These are phyloP conservation scores for Moelleriella libera DNA, from an alignment of 2,329 filamentous ascomycete genomes.

Conservation along the genomic window DNA sequence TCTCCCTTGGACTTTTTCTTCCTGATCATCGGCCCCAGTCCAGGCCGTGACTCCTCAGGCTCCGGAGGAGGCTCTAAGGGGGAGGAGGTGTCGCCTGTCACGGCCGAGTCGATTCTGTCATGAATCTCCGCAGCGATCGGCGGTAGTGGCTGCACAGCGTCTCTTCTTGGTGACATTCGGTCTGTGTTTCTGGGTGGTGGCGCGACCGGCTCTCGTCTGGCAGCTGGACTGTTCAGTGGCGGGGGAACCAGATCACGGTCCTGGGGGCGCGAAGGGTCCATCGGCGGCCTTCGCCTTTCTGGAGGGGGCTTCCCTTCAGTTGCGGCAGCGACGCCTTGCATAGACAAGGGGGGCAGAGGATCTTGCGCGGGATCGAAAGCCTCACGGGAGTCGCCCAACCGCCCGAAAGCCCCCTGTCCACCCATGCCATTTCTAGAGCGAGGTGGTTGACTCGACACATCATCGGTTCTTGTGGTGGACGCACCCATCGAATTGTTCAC, in stretches of 20 bases:
- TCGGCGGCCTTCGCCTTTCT: conserved; percentile 51
- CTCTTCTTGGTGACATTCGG: conserved; percentile 31
- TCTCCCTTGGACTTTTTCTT: conserved; percentile 60
- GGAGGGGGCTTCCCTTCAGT: conserved; percentile 34
- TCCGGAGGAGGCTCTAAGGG: conserved; percentile 9
- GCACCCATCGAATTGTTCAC: conserved; percentile 28
- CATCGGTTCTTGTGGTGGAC: conserved; percentile 30
- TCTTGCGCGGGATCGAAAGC: conserved; percentile 7
- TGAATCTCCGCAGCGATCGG: conserved; percentile 1
- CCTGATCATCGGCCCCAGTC: conserved; percentile 83
- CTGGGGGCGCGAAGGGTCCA: conserved; percentile 43
- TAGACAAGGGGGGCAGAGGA: neutral
- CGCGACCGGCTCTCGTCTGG: conserved; percentile 27
- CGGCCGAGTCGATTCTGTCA: conserved; percentile 10
- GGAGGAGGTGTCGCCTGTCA: conserved; percentile 2
- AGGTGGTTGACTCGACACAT: conserved; percentile 33
- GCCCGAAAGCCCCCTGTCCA: conserved; percentile 22
- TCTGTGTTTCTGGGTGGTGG: conserved; percentile 38
- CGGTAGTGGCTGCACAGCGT: conserved; percentile 11
- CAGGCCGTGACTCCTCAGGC: conserved; percentile 41
- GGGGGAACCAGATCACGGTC: conserved; percentile 43
- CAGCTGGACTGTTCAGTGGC: conserved; percentile 37
- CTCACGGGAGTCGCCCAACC: conserved; percentile 16
- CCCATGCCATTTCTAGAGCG: conserved; percentile 37
- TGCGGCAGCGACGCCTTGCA: neutral